Conservation (phyloP, 805 yeast species). For the Candida qinlingensis region DNA sequence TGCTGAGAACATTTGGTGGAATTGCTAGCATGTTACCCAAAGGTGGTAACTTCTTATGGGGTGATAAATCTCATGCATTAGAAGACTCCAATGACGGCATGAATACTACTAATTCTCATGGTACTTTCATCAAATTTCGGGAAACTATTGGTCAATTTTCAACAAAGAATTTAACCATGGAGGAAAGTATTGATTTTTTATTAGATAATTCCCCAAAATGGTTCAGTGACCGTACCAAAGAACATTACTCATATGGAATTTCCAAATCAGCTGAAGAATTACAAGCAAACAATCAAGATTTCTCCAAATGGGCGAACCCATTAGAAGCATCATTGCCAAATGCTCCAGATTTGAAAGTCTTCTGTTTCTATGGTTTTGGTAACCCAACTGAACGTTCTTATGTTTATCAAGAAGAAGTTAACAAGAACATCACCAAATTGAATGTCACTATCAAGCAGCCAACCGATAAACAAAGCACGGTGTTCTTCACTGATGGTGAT, state of each 20-base stretch:
- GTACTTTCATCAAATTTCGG: slow-evolving; percentile 66
- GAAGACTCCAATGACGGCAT: slow-evolving; percentile 35
- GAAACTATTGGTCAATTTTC: slow-evolving; percentile 40
- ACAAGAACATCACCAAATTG: slow-evolving; percentile 45
- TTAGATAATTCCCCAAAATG: slow-evolving; percentile 66
- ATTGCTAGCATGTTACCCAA: slow-evolving; percentile 94
- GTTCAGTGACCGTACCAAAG: slow-evolving; percentile 59
- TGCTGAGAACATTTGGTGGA: slow-evolving; percentile 89
- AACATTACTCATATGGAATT: slow-evolving; percentile 75
- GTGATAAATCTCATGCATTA: slow-evolving; percentile 67
- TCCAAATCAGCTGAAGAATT: slow-evolving; percentile 60
- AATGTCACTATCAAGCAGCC: slow-evolving; percentile 70
- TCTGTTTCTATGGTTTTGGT: slow-evolving; percentile 93
- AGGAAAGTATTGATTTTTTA: slow-evolving; percentile 61
- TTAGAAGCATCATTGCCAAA: slow-evolving; percentile 85
- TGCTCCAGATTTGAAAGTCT: slow-evolving; percentile 89
- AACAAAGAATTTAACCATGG: slow-evolving; percentile 53
- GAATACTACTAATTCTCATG: slow-evolving; percentile 38
- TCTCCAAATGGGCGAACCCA: slow-evolving; percentile 89
- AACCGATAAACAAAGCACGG: slow-evolving; percentile 52
- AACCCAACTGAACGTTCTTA: slow-evolving; percentile 95
- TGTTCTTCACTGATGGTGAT: slow-evolving; percentile 86
- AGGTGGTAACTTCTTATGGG: slow-evolving; percentile 93
- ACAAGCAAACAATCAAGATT: slow-evolving; percentile 58
- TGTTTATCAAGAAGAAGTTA: slow-evolving; percentile 66